Evolutionary conservation across 176 grass and related monocot genomes (phyloP).

Genomic region (Juncus effusus): DNA sequence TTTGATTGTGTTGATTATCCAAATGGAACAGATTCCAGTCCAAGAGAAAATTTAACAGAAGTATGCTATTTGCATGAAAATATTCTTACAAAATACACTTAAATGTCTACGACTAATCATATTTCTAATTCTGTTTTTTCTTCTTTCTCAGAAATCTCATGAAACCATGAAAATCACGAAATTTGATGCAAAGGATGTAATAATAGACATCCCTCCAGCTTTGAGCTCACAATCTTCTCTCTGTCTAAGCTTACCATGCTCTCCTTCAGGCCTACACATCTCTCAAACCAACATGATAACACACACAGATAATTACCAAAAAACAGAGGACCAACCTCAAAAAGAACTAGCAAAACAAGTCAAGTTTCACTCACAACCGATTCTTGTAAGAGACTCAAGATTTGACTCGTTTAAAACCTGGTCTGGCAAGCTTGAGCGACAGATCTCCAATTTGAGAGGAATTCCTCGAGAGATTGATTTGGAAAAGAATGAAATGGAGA

Average conservation of each 20-base stretch:
- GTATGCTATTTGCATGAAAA: not conserved
- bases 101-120: not conserved
- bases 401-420: slow-evolving; percentile 94
- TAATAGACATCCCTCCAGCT: slow-evolving; percentile 37
- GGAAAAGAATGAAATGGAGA: not conserved
- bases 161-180: not conserved
- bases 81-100: not conserved
- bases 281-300: slow-evolving; percentile 28
- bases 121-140: not conserved
- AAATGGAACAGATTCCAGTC: not conserved
- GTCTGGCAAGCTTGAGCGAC: slow-evolving; percentile 76
- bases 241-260: slow-evolving; percentile 60
- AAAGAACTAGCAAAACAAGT: slow-evolving; percentile 37
- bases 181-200: slow-evolving; percentile 13
- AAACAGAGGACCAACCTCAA: not conserved
- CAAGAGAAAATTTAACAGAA: not conserved
- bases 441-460: slow-evolving; percentile 79
- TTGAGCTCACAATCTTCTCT: slow-evolving; percentile 24
- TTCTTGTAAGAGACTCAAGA: slow-evolving; percentile 49
- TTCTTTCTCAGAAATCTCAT: slow-evolving; percentile 5
- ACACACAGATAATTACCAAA: slow-evolving; percentile 8
- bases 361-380: slow-evolving; percentile 62
- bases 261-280: slow-evolving; percentile 65
- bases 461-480: slow-evolving; percentile 32
- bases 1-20: slow-evolving; percentile 21